phyloP scores from a whole-genome alignment of 257 asterid species.

The Solanum bulbocastanum region DNA sequence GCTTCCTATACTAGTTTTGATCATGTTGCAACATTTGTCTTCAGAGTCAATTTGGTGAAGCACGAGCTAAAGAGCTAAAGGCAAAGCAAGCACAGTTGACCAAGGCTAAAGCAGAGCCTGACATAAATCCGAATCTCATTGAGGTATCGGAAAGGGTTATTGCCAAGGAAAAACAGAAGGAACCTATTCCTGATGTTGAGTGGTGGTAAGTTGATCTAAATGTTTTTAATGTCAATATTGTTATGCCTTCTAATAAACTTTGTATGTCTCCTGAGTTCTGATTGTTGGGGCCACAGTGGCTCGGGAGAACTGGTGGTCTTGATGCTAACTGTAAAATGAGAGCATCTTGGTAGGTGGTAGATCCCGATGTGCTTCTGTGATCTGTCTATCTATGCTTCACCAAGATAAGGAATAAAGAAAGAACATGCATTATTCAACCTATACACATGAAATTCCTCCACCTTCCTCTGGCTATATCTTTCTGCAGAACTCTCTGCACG shows the following conservation, averaged over 20 bases:
- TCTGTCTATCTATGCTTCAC: background rate
- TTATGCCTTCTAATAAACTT: background rate
- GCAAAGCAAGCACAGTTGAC: conserved; percentile 92
- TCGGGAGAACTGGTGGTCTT: background rate
- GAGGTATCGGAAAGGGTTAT: conserved; percentile 83
- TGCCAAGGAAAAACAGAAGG: conserved; percentile 70
- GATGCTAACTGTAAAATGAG: background rate
- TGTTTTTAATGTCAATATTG: background rate
- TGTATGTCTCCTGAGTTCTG: background rate
- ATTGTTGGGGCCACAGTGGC: background rate
- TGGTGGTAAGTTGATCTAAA: conserved; percentile 68
- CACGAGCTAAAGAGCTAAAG: conserved; percentile 87
- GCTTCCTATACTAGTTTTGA: conserved; percentile 1
- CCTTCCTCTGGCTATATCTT: background rate
- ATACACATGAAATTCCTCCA: background rate
- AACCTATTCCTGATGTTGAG: conserved; percentile 84
- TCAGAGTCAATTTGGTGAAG: conserved; percentile 95
- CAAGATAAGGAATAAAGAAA: background rate
- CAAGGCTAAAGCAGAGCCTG: conserved; percentile 84
- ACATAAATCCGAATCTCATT: conserved; percentile 87
- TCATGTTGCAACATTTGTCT: conserved; percentile 7
- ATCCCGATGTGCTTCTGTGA: background rate
- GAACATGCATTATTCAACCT: background rate
- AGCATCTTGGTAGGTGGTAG: background rate
- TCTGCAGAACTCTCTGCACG: background rate